Base-by-base conservation (phyloP, 805 yeast species). In the Brettanomyces anomalus region DNA sequence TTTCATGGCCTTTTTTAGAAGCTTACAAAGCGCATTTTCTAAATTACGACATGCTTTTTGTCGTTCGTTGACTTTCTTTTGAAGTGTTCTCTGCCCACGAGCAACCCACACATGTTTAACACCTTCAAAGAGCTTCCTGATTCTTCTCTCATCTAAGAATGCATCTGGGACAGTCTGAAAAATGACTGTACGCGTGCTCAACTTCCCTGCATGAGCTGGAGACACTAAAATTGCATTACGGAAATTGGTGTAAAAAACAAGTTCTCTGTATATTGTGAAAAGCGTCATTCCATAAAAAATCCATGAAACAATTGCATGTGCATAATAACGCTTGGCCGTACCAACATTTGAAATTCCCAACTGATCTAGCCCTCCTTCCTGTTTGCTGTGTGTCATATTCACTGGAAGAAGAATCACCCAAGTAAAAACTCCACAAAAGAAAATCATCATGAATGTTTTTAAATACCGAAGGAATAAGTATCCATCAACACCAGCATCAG, bases 401-500 rank as follows among this genome's bases (percentile, higher is more conserved):
- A 90, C 70, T 0, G 97, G 93, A n/a, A 93, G 69, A 43, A 90
- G 65, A 40, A 90, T 72, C 6, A 83, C 79, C 70, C 75, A 77
- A 5, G 78, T 65, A 24, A 78, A 52, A 43, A 77, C 60, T 4
- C 85, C 84, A 36, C 77, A 64, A 1, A 78, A 68, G 44, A 79
- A 76, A 34, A 78, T 57, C 5, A 66, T 46, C 11, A 75, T 66
- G 48, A 86, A 66, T 32, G 83, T 54, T 40, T 75, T 70, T 24
- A 93, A 61, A 57, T 84, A 93, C 50, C 98, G 71, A 47, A 88
- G 64, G 60, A 89, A 90, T 57, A 93, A 81, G 66, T 85, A 90
- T 4, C 96, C 97, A 58, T 90, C 97, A n/a, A 90, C 59, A 15
- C 97, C 97, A 17, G 93, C 82, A 54, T 90, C 94, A 50, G 81